Conservation (phyloP, 495 filamentous ascomycete genomes). For the Chlorociboria aeruginascens region DNA sequence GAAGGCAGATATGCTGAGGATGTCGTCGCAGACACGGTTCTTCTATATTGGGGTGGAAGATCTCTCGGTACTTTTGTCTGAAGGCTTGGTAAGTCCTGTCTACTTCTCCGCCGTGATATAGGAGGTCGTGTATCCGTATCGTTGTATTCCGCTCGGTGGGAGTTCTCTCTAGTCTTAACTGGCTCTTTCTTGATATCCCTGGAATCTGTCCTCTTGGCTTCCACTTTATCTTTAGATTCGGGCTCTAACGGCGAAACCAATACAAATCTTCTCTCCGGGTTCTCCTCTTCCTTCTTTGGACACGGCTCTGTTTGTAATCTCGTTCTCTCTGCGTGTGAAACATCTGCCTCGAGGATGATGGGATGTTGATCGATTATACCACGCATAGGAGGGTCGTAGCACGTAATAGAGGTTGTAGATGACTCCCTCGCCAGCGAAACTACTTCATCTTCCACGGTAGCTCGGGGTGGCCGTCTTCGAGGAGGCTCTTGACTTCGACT, state of each 20-base stretch:
- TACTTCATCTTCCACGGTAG: slow-evolving; percentile 18
- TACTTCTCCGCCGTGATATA: slow-evolving; percentile 12
- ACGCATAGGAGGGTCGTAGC: slow-evolving; percentile 18
- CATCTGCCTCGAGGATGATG: slow-evolving; percentile 12
- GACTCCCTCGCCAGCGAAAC: slow-evolving; percentile 16
- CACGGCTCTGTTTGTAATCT: slow-evolving; percentile 10
- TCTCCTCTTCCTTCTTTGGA: slow-evolving; percentile 8
- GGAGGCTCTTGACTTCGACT: slow-evolving; percentile 2
- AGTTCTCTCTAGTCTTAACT: neutral
- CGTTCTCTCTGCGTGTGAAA: slow-evolving; percentile 11
- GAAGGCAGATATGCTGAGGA: no score
- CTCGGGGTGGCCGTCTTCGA: slow-evolving; percentile 8
- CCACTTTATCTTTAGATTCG: slow-evolving; percentile 2
- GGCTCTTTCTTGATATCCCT: neutral
- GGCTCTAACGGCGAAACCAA: slow-evolving; percentile 11
- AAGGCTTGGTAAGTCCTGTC: slow-evolving; percentile 18
- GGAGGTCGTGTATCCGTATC: slow-evolving; percentile 8
- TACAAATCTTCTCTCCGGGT: slow-evolving; percentile 16
- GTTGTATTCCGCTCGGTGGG: neutral
- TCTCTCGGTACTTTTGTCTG: slow-evolving; percentile 19
- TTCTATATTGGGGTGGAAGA: slow-evolving; percentile 14
- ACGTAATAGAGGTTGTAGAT: neutral
- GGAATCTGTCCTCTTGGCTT: neutral
- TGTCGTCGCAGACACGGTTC: slow-evolving; percentile 12
- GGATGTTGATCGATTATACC: slow-evolving; percentile 16